Conservation (phyloP, 2,329 filamentous ascomycete species). For the Ophiostoma sp. region DNA sequence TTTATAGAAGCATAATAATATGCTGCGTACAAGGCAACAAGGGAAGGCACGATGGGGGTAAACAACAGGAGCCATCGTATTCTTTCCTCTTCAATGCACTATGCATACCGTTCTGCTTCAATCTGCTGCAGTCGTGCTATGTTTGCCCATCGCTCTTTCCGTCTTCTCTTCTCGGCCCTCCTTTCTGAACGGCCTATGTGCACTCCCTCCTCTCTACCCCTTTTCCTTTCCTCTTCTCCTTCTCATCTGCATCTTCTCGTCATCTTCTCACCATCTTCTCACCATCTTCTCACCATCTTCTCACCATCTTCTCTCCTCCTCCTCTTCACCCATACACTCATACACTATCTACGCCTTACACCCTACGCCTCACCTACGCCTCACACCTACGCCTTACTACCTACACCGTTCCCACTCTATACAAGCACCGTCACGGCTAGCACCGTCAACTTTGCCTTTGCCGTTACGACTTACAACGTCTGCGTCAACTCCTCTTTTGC, state of each 20-base stretch:
- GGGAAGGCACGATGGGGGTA: too few species aligned
- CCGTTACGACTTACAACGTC: not conserved
- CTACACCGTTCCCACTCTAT: too few species aligned
- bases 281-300: slow-evolving; percentile 33
- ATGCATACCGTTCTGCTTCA: not conserved
- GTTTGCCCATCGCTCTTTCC: slow-evolving; percentile 12
- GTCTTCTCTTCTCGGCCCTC: not conserved
- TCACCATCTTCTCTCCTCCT: slow-evolving; percentile 26
- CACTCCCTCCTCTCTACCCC: not conserved
- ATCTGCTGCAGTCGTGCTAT: not conserved
- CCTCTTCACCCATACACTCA: slow-evolving; percentile 32
- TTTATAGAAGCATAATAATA: not conserved
- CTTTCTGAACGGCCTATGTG: not conserved
- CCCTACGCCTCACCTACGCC: not conserved
- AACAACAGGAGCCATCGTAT: too few species aligned
- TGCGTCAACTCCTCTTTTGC: slow-evolving; percentile 15
- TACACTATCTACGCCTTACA: not conserved
- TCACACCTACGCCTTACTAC: not conserved
- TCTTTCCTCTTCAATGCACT: not conserved
- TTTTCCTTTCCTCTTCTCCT: not conserved
- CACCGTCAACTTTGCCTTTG: not conserved
- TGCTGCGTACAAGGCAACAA: not conserved
- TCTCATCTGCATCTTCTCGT: slow-evolving; percentile 17
- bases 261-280: slow-evolving; percentile 24
- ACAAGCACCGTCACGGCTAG: not conserved